Evolutionary conservation across 164 flowering plant genomes (phyloP).

Genomic region (Vitis rotundifolia): DNA sequence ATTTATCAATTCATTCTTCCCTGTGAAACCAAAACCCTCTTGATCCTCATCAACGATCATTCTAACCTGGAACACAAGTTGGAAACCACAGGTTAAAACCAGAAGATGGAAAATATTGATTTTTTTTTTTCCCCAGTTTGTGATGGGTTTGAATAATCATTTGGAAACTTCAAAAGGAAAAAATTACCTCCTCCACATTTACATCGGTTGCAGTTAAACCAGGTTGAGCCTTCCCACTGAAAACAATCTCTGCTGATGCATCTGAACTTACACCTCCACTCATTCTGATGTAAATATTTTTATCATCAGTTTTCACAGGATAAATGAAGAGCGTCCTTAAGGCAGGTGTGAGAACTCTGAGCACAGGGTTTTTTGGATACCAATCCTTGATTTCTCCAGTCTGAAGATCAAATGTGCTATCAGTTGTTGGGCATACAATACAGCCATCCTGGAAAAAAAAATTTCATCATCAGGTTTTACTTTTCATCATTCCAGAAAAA

Average conservation of each 20-base stretch:
- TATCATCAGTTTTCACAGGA: slow-evolving; percentile 78
- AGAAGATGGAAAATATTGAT: neutral
- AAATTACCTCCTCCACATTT: slow-evolving; percentile 84
- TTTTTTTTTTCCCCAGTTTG: neutral
- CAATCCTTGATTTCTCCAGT: slow-evolving; percentile 82
- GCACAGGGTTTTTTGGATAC: slow-evolving; percentile 93
- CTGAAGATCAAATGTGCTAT: slow-evolving; percentile 84
- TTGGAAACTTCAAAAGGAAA: neutral
- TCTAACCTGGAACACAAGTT: slow-evolving; percentile 57
- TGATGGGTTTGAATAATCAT: neutral
- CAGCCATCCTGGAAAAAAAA: slow-evolving; percentile 80
- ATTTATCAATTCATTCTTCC: slow-evolving; percentile 79
- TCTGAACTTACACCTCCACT: slow-evolving; percentile 31
- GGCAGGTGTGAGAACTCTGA: slow-evolving; percentile 85
- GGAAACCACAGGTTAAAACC: neutral
- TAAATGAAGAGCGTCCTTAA: slow-evolving; percentile 67
- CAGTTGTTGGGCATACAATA: slow-evolving; percentile 90
- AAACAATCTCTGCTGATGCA: slow-evolving; percentile 83
- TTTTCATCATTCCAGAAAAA: neutral
- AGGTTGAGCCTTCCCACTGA: slow-evolving; percentile 93
- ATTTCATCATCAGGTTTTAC: neutral
- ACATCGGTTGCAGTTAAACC: slow-evolving; percentile 86
- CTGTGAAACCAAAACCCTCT: slow-evolving; percentile 78
- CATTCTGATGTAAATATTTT: slow-evolving; percentile 79
- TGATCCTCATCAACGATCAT: slow-evolving; percentile 80